Base-by-base conservation (phyloP, 1,284 basidiomycete species). In the Rhodotorula sp. region DNA sequence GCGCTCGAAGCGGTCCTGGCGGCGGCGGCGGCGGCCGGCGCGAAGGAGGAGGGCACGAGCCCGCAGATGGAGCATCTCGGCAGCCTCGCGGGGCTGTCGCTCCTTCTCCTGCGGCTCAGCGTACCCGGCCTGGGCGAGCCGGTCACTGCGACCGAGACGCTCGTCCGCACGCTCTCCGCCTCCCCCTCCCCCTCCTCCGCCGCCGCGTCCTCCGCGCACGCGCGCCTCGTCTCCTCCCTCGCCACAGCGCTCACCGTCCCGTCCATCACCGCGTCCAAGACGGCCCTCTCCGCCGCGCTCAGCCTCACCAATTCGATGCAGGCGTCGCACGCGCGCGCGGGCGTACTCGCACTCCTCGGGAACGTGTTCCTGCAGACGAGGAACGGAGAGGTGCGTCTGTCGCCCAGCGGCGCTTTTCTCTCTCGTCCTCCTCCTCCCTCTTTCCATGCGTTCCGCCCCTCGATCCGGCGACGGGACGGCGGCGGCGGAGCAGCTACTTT, bases 341-440 rank as follows among this genome's bases (percentile, higher is more conserved):
- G 64, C 27, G 48, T 64, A 1, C 22, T 69, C 10, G 63, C 68
- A 22, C 32, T 69, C 13, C 32, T 69, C 36, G 62, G 54, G 19
- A 69, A 69, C 37, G 53, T 69, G 44, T 69, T 69, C 50, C 39
- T 65, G 22, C 60, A 55, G 37, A 69, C 68, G 19, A 25, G 68
- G 37, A 61, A 69, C n/a, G 46, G 58, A 5, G 68, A 69, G 58
- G 68, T 69, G 44, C 25, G 67, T 46, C 22, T 21, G 29, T 15
- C 9, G 32, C 44, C 7, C 44, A 4, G 44, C 36, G 19, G 17
- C 46, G 10, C 10, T 15, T 29, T 29, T n/a, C 37, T 44, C n/a
- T 9, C 27, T 17, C 25, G 21, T 13, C 29, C 44, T 6, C 17
- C 13, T 61, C 27, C 13, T 8, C 44, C 44, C 15, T 44, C 3